phyloP scores from a whole-genome alignment of 2,329 filamentous ascomycete species.

The Colletotrichum chlorophyti region DNA sequence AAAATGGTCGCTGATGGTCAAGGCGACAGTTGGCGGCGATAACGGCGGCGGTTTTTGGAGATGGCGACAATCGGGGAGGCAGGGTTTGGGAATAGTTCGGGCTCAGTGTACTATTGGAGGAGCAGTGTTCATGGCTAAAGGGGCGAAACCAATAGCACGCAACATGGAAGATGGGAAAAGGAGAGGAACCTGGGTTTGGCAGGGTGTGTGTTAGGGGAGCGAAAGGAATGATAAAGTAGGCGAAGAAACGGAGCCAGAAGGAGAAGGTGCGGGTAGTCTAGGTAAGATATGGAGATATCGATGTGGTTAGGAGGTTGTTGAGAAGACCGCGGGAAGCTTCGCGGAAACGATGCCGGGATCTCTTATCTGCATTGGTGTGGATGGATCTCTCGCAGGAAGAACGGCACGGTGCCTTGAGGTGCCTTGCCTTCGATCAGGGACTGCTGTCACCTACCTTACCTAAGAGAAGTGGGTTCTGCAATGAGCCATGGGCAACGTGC shows the following conservation, averaged over 20 bases:
- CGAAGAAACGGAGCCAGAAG: not conserved
- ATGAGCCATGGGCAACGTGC: too few relatives aligned
- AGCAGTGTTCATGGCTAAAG: constrained; percentile 16
- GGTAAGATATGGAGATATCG: too few relatives aligned
- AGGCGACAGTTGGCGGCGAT: not conserved
- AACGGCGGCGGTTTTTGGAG: not conserved
- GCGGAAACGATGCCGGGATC: constrained; percentile 13
- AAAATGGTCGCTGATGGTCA: not conserved
- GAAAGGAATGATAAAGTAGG: not conserved
- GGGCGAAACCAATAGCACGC: not conserved
- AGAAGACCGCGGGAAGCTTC: not conserved
- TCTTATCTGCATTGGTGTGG: constrained; percentile 18
- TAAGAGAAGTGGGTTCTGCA: not conserved
- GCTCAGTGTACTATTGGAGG: constrained; percentile 20
- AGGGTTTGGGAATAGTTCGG: not conserved
- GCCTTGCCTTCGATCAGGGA: too few relatives aligned
- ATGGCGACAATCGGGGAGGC: not conserved
- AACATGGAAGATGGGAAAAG: constrained; percentile 1
- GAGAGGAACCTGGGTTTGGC: not conserved
- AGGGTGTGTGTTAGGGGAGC: not conserved
- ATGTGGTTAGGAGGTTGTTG: not conserved
- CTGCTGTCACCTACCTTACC: not conserved
- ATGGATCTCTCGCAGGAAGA: too few relatives aligned
- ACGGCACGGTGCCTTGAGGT: too few relatives aligned
- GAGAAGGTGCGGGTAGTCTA: not conserved